Evolutionary conservation across 75 land plant species (phyloP).

Genomic region (Pseudotsuga menziesii): DNA sequence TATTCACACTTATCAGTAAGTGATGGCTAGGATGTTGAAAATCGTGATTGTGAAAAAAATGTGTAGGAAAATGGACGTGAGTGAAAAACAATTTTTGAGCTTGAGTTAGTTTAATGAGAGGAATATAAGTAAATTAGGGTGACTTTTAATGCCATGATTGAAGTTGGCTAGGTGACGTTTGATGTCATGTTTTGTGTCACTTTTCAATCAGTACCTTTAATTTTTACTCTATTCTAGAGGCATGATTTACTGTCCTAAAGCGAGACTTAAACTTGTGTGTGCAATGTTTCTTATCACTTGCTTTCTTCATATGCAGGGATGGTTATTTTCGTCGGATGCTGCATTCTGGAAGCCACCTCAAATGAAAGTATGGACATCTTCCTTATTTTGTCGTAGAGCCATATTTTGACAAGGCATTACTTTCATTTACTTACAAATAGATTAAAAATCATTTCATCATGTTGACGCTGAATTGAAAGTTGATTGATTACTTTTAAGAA

Average conservation of each 20-base stretch:
- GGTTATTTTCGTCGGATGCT: slow-evolving; percentile 91
- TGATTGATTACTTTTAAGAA: neutral
- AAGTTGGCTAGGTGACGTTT: neutral
- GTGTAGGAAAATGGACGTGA: no score
- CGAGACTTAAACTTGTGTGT: neutral
- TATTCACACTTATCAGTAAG: neutral
- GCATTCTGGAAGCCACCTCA: slow-evolving; percentile 93
- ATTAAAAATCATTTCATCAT: neutral
- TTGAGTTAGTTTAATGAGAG: no score
- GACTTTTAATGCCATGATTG: neutral
- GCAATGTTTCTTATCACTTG: slow-evolving; percentile 1
- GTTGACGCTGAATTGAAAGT: neutral
- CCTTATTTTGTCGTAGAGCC: neutral
- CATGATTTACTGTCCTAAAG: neutral
- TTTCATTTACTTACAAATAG: neutral
- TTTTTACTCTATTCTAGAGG: neutral
- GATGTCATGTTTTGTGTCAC: neutral
- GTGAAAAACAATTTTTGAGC: no score
- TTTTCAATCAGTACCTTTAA: neutral
- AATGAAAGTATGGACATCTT: slow-evolving; percentile 57
- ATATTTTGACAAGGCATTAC: neutral
- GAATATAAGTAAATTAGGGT: neutral
- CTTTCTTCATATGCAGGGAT: slow-evolving; percentile 60
- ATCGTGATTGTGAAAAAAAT: no score
- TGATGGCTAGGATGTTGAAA: neutral